Conservation (phyloP, 441 rosid species). For the Bruguiera hainesii region DNA sequence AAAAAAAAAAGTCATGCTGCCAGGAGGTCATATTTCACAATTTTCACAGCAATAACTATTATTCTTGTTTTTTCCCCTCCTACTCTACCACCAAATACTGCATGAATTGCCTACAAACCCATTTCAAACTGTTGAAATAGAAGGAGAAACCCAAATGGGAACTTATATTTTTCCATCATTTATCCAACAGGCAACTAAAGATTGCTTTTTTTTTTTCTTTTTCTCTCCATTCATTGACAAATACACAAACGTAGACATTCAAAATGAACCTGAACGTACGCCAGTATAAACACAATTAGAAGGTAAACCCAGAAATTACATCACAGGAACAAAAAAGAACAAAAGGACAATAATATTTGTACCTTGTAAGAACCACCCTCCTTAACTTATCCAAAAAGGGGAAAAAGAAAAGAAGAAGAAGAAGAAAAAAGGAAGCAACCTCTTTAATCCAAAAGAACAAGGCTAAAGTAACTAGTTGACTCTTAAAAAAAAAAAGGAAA, state of each 20-base stretch:
- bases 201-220: no score
- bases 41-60: no score
- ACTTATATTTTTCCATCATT: background rate
- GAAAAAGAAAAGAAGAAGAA: no score
- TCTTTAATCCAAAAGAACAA: background rate
- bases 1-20: no score
- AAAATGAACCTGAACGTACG: no score
- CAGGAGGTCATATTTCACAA: no score
- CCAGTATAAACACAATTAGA: background rate
- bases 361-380: background rate
- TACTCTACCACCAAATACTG: background rate
- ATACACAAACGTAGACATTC: no score
- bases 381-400: no score
- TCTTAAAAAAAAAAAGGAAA: background rate
- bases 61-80: no score
- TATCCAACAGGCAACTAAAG: background rate
- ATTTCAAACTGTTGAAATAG: background rate
- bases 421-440: no score
- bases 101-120: background rate
- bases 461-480: background rate
- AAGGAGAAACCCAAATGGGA: slow-evolving; percentile 2
- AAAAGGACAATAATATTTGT: background rate
- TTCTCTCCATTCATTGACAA: no score
- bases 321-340: background rate
- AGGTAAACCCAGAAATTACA: slow-evolving; percentile 5